Evolutionary conservation across 2,329 filamentous ascomycete genomes (phyloP), one percentile per base, ranked within the genome.

Genomic region (Fusarium fracticaudum): DNA sequence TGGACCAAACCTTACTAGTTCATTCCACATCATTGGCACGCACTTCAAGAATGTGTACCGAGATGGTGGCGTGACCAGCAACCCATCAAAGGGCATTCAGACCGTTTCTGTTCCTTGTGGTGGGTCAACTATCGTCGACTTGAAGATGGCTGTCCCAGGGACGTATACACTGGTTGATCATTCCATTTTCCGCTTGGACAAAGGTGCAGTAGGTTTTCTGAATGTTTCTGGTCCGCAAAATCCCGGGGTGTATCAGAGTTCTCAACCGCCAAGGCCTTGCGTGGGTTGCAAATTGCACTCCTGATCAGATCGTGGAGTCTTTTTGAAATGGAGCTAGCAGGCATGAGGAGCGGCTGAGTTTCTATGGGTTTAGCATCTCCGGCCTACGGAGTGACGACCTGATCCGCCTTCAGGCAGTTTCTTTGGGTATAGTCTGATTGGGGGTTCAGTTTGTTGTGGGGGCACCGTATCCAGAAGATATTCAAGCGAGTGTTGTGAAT

Each of bases 121-220:
- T 3, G 67, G 66, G 6, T 65, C 66, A n/a, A 59, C 69, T 12
- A 67, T 72, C n/a, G 60, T 71, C 14, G 69, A 72, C 18, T 31
- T 71, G 43, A 70, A 72, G 35, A 65, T 72, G 61, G 53, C 61
- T 10, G 66, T 70, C 6, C 69, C 69, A 20, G 69, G 69, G 24
- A 72, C 69, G 0, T 72, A 72, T 35, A 70, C 61, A 4, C 41
- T 72, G 17, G 22, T 70, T 6, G 61, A 72, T 11, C 69, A 70
- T 50, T 53, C 69, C 29, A 70, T 72, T 22, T 72, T 72, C 11
- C 66, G 69, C 3, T 17, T 72, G 6, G 66, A 72, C 12, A 72
- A 72, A 26, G 66, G 69, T 4, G 69, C 66, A 24, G 69, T 72
- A n/a, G 59, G 59, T 8, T 61, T 55, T 15, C 47, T 61, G 10